Percentiles rank a stretch among this genome's conserved stretches.
Evolutionary conservation across 2,329 filamentous ascomycete genomes (phyloP).

Genomic region (Trichoderma lentiforme): DNA sequence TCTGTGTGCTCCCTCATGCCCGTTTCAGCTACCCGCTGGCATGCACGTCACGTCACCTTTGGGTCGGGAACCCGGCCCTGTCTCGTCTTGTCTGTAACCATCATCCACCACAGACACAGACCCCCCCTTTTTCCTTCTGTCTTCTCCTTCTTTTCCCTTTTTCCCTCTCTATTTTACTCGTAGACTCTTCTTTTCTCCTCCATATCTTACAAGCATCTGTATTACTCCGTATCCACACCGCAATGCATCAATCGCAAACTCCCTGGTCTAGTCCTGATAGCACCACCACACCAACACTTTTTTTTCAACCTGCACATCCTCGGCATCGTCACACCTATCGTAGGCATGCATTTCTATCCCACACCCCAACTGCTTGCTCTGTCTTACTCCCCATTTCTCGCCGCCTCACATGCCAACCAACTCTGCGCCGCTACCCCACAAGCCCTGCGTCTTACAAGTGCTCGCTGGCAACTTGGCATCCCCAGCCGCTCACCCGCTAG

Average conservation of each 20-base stretch:
- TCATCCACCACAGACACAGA: background rate
- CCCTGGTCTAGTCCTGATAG: background rate
- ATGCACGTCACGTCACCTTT: conserved; percentile 16
- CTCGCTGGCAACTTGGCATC: conserved; percentile 2
- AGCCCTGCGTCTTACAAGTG: conserved; percentile 6
- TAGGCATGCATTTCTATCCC: background rate
- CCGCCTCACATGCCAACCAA: conserved; percentile 13
- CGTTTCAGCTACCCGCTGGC: conserved; percentile 13
- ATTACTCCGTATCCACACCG: background rate
- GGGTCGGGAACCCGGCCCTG: background rate
- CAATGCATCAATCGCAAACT: background rate
- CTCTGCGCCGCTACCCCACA: background rate
- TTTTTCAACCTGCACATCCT: background rate
- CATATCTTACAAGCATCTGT: background rate
- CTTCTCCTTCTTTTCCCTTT: background rate
- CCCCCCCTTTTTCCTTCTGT: background rate
- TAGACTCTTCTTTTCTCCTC: background rate
- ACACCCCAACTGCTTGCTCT: background rate
- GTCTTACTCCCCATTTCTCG: background rate
- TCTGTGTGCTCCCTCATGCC: background rate
- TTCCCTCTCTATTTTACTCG: background rate
- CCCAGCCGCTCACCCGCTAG: background rate
- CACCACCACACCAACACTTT: background rate
- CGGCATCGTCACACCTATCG: background rate
- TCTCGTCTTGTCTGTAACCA: background rate